Evolutionary conservation across 108 stramenopile genomes (phyloP).

Genomic region (Skeletonema marinoi): DNA sequence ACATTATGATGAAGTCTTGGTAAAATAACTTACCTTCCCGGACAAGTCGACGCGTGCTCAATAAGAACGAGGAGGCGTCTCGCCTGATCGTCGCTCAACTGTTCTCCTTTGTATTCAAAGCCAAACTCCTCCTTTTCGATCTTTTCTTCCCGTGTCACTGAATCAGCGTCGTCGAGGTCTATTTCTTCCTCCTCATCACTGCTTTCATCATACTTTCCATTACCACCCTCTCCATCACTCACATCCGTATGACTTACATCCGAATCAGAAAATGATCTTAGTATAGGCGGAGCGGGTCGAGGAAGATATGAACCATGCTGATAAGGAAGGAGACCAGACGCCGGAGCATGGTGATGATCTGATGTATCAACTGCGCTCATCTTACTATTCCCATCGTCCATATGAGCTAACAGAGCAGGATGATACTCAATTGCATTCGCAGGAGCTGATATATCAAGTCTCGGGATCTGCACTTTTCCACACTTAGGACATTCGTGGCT

Average conservation of each 20-base stretch:
- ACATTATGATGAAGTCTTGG: background rate
- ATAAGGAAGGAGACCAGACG: background rate
- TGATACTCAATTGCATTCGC: slow-evolving; percentile 90
- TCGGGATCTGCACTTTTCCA: slow-evolving; percentile 81
- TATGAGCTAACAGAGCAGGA: slow-evolving; percentile 85
- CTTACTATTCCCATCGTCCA: slow-evolving; percentile 56
- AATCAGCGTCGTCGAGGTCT: slow-evolving; percentile 43
- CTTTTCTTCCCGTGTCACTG: slow-evolving; percentile 61
- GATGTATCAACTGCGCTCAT: slow-evolving; percentile 18
- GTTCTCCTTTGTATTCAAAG: slow-evolving; percentile 70
- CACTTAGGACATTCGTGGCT: slow-evolving; percentile 88
- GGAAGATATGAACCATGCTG: slow-evolving; percentile 10
- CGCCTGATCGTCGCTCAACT: slow-evolving; percentile 64
- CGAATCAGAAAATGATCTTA: slow-evolving; percentile 46
- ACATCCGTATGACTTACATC: slow-evolving; percentile 67
- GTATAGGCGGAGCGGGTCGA: slow-evolving; percentile 1
- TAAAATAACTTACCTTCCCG: slow-evolving; percentile 53
- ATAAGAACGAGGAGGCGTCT: slow-evolving; percentile 75
- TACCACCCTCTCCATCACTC: slow-evolving; percentile 47
- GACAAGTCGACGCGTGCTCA: slow-evolving; percentile 80
- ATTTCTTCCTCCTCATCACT: slow-evolving; percentile 58
- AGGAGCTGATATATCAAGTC: slow-evolving; percentile 83
- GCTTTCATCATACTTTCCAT: slow-evolving; percentile 55
- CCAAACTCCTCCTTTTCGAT: slow-evolving; percentile 83
- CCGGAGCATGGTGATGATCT: background rate